Conservation (phyloP, 495 filamentous ascomycete genomes). For the Penicillium macrosclerotiorum region DNA sequence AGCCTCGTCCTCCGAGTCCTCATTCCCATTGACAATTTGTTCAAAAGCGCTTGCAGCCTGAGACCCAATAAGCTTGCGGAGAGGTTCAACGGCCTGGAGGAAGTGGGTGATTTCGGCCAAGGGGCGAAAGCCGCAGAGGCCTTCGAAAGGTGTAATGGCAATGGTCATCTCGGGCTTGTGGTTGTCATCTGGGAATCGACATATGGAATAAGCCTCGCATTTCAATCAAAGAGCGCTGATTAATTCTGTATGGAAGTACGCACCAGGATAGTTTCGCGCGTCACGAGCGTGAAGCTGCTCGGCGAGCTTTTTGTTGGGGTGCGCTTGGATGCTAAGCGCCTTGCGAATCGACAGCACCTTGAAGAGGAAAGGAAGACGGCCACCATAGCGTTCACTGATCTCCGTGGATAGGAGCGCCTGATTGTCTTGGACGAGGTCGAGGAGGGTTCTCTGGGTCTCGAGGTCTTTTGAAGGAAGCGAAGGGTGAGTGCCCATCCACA, state of each 20-base stretch:
- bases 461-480: constrained; percentile 91
- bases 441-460: constrained; percentile 76
- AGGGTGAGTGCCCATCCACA: constrained; percentile 99
- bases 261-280: constrained; percentile 87
- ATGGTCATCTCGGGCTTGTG: constrained; percentile 99
- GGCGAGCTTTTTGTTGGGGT: constrained; percentile 96
- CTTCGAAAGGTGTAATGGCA: constrained; percentile 92
- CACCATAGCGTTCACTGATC: constrained; percentile 67
- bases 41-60: constrained; percentile 64
- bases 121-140: constrained; percentile 92
- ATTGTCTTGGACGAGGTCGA: constrained; percentile 89
- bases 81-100: constrained; percentile 65
- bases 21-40: constrained; percentile 61
- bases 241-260: too few relatives aligned
- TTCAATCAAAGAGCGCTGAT: too few relatives aligned
- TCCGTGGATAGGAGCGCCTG: constrained; percentile 70
- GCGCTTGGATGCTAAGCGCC: constrained; percentile 93
- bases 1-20: constrained; percentile 56
- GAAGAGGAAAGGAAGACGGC: constrained; percentile 92
- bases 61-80: constrained; percentile 76
- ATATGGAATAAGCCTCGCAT: not conserved
- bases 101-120: constrained; percentile 84
- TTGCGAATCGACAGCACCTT: constrained; percentile 95
- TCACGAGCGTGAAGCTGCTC: constrained; percentile 83
- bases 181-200: constrained; percentile 73